Evolutionary conservation across 768 basidiomycete genomes (phyloP).

Genomic region (Xerocomellus intermedius): DNA sequence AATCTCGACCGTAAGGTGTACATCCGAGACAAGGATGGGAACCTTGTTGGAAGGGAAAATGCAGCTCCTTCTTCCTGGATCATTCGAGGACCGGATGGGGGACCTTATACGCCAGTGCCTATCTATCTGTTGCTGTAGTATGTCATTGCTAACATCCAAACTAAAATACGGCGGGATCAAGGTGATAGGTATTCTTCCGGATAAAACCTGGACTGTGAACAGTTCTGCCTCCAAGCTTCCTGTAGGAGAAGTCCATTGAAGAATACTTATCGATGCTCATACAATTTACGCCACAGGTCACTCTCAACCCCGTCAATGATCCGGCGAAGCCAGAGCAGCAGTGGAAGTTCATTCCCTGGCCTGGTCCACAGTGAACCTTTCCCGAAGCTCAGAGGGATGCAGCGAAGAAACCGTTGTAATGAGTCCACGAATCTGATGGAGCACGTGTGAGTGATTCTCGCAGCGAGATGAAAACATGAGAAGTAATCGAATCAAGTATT

Average conservation of each 20-base stretch:
- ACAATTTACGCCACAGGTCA: background rate
- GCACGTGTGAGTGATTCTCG: no score
- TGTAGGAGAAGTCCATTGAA: background rate
- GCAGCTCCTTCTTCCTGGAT: background rate
- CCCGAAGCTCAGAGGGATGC: background rate
- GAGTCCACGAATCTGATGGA: no score
- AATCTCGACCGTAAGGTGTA: no score
- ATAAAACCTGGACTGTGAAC: background rate
- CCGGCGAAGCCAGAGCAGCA: background rate
- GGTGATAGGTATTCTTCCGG: background rate
- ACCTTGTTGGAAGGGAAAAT: background rate
- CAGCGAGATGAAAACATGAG: no score
- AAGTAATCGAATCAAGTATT: no score
- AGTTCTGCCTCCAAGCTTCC: background rate
- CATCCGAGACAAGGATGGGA: no score
- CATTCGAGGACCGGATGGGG: background rate
- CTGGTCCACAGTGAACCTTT: background rate
- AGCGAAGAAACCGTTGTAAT: background rate
- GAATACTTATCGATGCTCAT: conserved; percentile 1
- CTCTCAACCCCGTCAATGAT: background rate
- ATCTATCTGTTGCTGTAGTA: background rate
- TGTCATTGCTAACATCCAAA: background rate
- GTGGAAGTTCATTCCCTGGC: background rate
- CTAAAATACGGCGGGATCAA: background rate
- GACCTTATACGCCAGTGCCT: background rate